Evolutionary conservation across 2,329 filamentous ascomycete species (phyloP).

Genomic region (Phyllosticta citrichinensis): DNA sequence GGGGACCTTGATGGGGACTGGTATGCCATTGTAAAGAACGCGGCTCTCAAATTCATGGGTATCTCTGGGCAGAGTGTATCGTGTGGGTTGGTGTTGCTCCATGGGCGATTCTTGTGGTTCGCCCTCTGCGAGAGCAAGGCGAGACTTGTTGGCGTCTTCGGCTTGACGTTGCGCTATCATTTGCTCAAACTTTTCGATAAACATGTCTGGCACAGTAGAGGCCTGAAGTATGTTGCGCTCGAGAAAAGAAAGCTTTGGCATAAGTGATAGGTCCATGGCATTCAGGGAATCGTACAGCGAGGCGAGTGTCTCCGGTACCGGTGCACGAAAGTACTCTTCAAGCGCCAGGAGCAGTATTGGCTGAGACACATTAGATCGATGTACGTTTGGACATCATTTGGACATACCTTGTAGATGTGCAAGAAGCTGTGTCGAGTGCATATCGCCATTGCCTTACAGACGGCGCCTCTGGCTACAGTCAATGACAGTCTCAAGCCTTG

Average conservation of each 20-base stretch:
- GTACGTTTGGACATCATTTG: neutral
- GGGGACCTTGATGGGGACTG: conserved; percentile 92
- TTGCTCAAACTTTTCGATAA: conserved; percentile 92
- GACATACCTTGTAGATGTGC: conserved; percentile 88
- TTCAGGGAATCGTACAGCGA: conserved; percentile 89
- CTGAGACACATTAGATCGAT: conserved; percentile 35
- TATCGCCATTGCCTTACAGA: conserved; percentile 98
- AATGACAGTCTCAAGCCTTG: conserved; percentile 11
- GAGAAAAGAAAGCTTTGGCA: conserved; percentile 74
- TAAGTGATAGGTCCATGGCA: conserved; percentile 87
- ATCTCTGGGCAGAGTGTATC: conserved; percentile 75
- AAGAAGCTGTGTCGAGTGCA: conserved; percentile 95
- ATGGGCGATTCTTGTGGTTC: conserved; percentile 15
- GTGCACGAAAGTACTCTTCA: conserved; percentile 94
- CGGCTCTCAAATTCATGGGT: conserved; percentile 97
- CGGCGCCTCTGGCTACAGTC: conserved; percentile 57
- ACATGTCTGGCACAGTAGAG: conserved; percentile 90
- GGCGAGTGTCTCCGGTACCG: conserved; percentile 76
- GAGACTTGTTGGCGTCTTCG: conserved; percentile 40
- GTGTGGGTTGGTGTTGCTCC: conserved; percentile 18
- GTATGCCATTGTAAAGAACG: conserved; percentile 92
- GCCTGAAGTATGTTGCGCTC: conserved; percentile 81
- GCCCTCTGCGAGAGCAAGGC: neutral
- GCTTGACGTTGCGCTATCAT: conserved; percentile 78
- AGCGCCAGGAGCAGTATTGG: conserved; percentile 81